phyloP scores from a whole-genome alignment of 1,284 basidiomycete species.

The Irpex sp. region DNA sequence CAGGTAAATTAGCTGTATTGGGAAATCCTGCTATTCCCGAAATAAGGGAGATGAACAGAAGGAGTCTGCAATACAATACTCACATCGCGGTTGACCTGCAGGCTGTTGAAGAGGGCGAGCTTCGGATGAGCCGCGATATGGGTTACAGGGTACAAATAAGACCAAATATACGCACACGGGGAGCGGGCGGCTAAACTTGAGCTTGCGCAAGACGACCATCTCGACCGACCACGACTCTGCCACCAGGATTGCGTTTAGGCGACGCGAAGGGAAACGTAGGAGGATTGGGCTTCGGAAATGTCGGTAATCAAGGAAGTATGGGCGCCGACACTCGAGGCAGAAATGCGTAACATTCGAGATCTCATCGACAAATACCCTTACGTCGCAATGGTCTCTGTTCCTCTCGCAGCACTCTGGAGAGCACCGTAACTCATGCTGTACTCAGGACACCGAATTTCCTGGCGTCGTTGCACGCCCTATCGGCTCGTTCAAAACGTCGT shows the following conservation, averaged over 20 bases:
- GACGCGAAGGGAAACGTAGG: background rate
- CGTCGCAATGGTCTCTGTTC: slow-evolving; percentile 81
- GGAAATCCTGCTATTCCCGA: background rate
- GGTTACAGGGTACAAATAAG: background rate
- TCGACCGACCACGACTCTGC: background rate
- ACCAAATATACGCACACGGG: background rate
- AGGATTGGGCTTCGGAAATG: slow-evolving; percentile 29
- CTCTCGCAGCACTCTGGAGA: slow-evolving; percentile 11
- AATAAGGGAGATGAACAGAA: background rate
- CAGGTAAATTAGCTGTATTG: background rate
- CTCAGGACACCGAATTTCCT: slow-evolving; percentile 96
- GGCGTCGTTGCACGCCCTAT: slow-evolving; percentile 98
- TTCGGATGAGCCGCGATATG: background rate
- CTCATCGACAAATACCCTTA: slow-evolving; percentile 90
- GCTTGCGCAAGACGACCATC: background rate
- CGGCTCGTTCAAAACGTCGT: slow-evolving; percentile 93
- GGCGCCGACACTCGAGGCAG: slow-evolving; percentile 88
- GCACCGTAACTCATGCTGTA: slow-evolving; percentile 16
- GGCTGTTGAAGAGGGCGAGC: too few relatives aligned
- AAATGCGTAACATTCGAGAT: slow-evolving; percentile 86
- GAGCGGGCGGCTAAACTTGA: background rate
- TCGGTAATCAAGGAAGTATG: slow-evolving; percentile 90
- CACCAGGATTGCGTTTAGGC: background rate
- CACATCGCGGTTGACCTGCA: background rate
- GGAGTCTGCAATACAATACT: background rate